A percentile compares a stretch with the other conserved stretches of the same genome.
These are phyloP conservation scores for Serendipita sp. DNA, from an alignment of 768 basidiomycete species.

Conservation along the genomic window DNA sequence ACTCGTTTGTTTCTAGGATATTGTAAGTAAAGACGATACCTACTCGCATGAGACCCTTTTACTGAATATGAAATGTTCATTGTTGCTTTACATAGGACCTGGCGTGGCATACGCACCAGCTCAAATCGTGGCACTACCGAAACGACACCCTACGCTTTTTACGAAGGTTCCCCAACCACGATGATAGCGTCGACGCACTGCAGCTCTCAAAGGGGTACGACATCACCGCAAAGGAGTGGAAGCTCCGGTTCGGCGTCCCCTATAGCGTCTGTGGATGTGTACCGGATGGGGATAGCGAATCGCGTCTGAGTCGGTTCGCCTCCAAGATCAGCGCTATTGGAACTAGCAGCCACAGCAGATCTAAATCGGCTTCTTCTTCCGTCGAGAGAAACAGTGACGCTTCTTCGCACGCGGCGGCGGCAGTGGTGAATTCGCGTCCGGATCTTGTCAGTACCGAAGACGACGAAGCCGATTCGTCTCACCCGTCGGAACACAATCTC, in stretches of 20 bases:
- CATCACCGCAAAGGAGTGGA: neutral
- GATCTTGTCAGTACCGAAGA: constrained; percentile 6
- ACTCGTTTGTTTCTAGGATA: neutral
- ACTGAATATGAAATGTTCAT: neutral
- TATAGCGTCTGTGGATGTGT: constrained; percentile 9
- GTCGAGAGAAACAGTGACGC: neutral
- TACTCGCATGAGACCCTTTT: too few relatives aligned
- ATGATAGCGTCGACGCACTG: constrained; percentile 10
- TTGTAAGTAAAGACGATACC: too few relatives aligned
- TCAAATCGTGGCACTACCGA: constrained; percentile 8
- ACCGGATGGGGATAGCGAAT: constrained; percentile 16
- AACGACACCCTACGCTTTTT: neutral
- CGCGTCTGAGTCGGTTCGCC: neutral
- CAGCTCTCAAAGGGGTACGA: neutral
- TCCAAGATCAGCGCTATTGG: too few relatives aligned
- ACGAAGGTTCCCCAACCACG: constrained; percentile 9
- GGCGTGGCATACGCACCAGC: constrained; percentile 14
- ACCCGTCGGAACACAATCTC: constrained; percentile 9
- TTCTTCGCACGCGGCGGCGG: neutral
- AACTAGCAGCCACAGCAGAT: too few relatives aligned
- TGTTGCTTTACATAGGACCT: constrained; percentile 7
- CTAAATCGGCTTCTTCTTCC: too few relatives aligned
- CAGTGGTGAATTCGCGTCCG: constrained; percentile 5
- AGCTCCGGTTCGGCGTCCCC: constrained; percentile 6
- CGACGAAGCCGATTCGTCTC: constrained; percentile 7